Evolutionary conservation across 2,329 filamentous ascomycete species (phyloP), one percentile per base, ranked within the genome.

Genomic region (Fusarium euwallaceae): DNA sequence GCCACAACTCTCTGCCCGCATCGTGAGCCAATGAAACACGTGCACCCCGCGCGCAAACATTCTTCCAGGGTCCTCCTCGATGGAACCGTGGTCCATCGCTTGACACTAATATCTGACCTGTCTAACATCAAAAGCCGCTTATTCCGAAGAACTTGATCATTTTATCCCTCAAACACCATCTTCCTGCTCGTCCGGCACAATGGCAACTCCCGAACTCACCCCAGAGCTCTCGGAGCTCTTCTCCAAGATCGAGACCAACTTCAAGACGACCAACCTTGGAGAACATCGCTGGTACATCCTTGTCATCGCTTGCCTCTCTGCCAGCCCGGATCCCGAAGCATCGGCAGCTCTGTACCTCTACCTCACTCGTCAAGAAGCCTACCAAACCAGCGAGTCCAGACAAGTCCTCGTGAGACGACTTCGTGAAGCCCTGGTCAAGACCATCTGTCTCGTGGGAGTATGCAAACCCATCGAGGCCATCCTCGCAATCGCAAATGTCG

Each of bases 401-500:
- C 81, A 89, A 75, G 79, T 78, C 0, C 82, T 91, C 9, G 82
- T 90, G 64, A 85, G 86, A 3, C 82, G 88, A 4, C 75, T 91
- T 3, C 86, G 91, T 51, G 91, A 92, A 80, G 86, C 86, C 0
- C 82, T 92, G 14, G 80, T 93, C 67, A 92, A 92, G 80, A 81
- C 86, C n/a, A 84, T 90, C 12, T 83, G 84, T 14, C 83, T 92
- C 3, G 85, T 91, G 17, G 91, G 91, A 1, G 89, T 92, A 1
- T 91, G 89, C 80, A 92, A 91, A 76, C 89, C 90, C 9, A 80
- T 92, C 6, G 90, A 92, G 75, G 87, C 89, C 1, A 87, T 92
- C 51, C 83, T 91, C 9, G 83, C 86, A n/a, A 90, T 92, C 63
- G 83, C 81, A 66, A 82, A 84, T 17, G 78, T 88, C 11, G 89